A percentile compares a stretch with the other conserved stretches of the same genome.
Conservation (phyloP, 176 grass and related monocot species). For the Avena insularis region DNA sequence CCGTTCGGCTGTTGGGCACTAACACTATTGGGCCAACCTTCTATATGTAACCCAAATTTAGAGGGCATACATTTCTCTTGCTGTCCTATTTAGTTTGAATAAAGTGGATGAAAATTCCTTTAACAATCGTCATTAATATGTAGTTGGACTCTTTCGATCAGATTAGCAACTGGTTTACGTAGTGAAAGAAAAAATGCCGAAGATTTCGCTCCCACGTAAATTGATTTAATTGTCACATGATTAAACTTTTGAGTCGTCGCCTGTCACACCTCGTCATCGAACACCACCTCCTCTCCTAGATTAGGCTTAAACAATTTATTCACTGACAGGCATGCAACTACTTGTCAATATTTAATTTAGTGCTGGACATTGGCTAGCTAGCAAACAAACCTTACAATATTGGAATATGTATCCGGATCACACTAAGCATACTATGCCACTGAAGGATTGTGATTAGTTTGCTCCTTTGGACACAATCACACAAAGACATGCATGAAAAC, state of each 20-base stretch:
- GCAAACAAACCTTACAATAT: constrained; percentile 5
- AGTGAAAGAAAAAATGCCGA: background rate
- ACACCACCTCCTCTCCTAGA: background rate
- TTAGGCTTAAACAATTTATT: constrained; percentile 15
- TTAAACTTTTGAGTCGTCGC: constrained; percentile 13
- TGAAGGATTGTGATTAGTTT: background rate
- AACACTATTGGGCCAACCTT: background rate
- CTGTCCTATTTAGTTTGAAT: background rate
- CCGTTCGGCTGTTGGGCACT: background rate
- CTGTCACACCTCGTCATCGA: constrained; percentile 37
- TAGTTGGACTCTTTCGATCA: constrained; percentile 23
- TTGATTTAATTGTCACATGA: background rate
- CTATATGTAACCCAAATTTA: background rate
- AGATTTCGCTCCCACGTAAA: background rate
- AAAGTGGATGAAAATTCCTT: background rate
- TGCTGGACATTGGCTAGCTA: background rate
- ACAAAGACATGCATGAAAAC: background rate
- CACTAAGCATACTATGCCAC: constrained; percentile 9
- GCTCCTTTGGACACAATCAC: background rate
- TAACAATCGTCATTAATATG: background rate
- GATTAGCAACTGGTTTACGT: constrained; percentile 4
- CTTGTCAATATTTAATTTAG: constrained; percentile 5
- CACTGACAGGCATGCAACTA: constrained; percentile 17
- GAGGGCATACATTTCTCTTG: background rate
- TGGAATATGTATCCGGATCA: constrained; percentile 16